phyloP scores from a whole-genome alignment of 2,329 filamentous ascomycete species.

The Alternaria sp. region DNA sequence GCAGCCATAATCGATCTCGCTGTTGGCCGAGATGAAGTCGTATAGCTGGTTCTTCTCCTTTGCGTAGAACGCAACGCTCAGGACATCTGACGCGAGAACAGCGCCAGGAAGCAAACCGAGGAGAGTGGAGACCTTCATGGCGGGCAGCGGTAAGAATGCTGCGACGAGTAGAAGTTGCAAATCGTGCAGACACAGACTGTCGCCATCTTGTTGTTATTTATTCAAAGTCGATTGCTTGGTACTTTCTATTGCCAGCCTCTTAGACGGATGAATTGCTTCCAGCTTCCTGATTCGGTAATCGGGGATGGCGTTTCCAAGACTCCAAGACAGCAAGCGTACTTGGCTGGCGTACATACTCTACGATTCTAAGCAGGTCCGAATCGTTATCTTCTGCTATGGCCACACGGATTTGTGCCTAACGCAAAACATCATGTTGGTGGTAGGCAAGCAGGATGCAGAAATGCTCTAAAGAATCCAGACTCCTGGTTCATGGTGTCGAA shows the following conservation, averaged over 20 bases:
- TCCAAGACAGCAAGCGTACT: constrained; percentile 30
- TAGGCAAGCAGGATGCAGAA: not conserved
- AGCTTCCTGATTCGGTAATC: constrained; percentile 25
- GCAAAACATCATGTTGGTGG: not conserved
- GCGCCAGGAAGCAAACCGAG: constrained; percentile 36
- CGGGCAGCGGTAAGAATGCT: constrained; percentile 3
- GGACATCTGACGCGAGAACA: constrained; percentile 37
- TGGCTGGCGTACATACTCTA: constrained; percentile 25
- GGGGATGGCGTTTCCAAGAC: constrained; percentile 13
- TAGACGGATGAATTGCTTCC: constrained; percentile 9
- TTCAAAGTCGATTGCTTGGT: constrained; percentile 5
- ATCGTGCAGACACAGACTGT: constrained; percentile 12
- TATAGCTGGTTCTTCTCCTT: constrained; percentile 43
- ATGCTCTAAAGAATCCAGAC: constrained; percentile 8
- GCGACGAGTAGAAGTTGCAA: constrained; percentile 7
- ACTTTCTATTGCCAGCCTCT: constrained; percentile 4
- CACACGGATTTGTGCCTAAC: constrained; percentile 4
- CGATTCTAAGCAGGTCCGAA: constrained; percentile 31
- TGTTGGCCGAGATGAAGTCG: constrained; percentile 41
- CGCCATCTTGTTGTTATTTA: constrained; percentile 16
- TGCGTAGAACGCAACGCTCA: constrained; percentile 41
- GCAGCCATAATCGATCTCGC: constrained; percentile 48
- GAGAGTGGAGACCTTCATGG: constrained; percentile 40
- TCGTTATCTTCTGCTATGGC: constrained; percentile 26
- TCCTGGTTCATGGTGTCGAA: constrained; percentile 17